Base-by-base conservation (phyloP, 75 land plant species). In the Pseudotsuga menziesii region DNA sequence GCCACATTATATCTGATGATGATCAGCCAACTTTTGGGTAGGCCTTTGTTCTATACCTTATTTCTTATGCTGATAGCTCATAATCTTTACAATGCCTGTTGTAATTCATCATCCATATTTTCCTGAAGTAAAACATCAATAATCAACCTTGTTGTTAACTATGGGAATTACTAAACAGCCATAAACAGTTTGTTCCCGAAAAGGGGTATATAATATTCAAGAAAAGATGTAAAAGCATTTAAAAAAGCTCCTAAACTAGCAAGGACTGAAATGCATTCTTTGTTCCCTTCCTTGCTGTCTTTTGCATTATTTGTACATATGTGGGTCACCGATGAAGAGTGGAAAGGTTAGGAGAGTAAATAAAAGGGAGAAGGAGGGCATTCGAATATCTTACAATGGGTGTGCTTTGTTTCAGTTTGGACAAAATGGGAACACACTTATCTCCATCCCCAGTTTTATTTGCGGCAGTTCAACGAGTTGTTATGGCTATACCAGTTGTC, bases 371-470 rank as follows among this genome's bases (percentile, higher is more conserved):
- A 69, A 36, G 8, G 23, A 69, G 23, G 59, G 8, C 19, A 19
- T 22, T 74, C 12, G 27, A 60, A 60, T 58, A 6, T 35, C 78
- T 26, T 76, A 16, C 14, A 48, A 48, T 66, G 41, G 27, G 26
- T 60, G 23, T 14, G 8, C 7, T 48, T 76, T 58, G 54, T 56
- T 80, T 35, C 83, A 83, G 85, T 56, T 56, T 83, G 75, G 85
- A 83, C 78, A 83, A 83, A 81, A 83, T 83, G 78, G 85, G 83
- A 69, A 61, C 83, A 52, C 85, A 83, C 70, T 76, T 83, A 62
- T 67, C 85, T 64, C 84, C 85, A 76, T 83, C 85, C 14, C 56
- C 82, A 15, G 13, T 83, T 75, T 72, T 48, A 39, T 83, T 81
- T 83, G 85, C 85, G 32, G 76, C 85, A 39, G 39, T 83, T 35